Evolutionary conservation across 164 flowering plant genomes (phyloP).

Genomic region (Vitis rotundifolia): DNA sequence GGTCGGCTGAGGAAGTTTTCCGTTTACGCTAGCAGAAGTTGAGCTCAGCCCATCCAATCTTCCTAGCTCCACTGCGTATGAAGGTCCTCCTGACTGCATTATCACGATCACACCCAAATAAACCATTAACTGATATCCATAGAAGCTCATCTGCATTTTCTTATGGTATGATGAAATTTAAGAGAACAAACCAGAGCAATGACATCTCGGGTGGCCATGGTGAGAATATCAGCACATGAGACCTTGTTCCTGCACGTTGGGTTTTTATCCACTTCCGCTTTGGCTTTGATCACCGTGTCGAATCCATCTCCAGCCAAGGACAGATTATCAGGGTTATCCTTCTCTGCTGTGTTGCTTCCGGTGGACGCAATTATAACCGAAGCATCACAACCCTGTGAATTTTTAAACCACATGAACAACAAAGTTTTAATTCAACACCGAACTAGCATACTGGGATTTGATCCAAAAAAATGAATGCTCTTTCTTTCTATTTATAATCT

Average conservation of each 20-base stretch:
- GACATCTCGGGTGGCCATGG: slow-evolving; percentile 81
- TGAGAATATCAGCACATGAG: slow-evolving; percentile 91
- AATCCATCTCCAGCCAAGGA: slow-evolving; percentile 92
- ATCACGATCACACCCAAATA: no score
- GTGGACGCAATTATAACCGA: slow-evolving; percentile 63
- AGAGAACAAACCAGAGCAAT: slow-evolving; percentile 45
- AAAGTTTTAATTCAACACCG: not conserved
- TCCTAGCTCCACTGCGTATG: slow-evolving; percentile 76
- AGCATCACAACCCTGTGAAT: slow-evolving; percentile 76
- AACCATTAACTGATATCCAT: not conserved
- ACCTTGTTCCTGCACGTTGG: slow-evolving; percentile 70
- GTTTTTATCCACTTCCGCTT: slow-evolving; percentile 62
- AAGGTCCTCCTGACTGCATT: slow-evolving; percentile 80
- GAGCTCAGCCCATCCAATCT: slow-evolving; percentile 74
- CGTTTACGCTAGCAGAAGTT: slow-evolving; percentile 52
- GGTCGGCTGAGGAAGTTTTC: slow-evolving; percentile 64
- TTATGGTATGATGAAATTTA: no score
- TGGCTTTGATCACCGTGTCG: slow-evolving; percentile 87
- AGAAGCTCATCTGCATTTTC: no score
- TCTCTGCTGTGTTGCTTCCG: slow-evolving; percentile 62
- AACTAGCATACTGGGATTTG: not conserved
- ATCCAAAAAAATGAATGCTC: not conserved
- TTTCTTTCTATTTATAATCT: not conserved
- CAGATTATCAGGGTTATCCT: slow-evolving; percentile 72
- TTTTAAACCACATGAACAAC: not conserved